A percentile compares a stretch with the other conserved stretches of the same genome.
Conservation (phyloP, 2,329 filamentous ascomycete species). For the Fusarium sp. region DNA sequence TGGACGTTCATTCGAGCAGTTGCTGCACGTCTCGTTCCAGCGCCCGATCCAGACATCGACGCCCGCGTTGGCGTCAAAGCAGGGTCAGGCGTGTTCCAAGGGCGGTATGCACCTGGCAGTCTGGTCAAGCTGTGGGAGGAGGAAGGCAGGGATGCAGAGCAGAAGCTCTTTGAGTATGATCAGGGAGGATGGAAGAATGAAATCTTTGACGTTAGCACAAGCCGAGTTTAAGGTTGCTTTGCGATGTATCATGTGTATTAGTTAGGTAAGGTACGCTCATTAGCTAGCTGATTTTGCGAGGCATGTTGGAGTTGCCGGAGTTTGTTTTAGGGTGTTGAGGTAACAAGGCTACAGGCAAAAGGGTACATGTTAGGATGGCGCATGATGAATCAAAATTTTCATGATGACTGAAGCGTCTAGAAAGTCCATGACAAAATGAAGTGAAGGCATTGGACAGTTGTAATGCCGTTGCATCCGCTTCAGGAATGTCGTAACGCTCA, state of each 20-base stretch:
- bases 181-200: conserved; percentile 82
- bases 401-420: background rate
- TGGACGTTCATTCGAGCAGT: conserved; percentile 86
- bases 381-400: conserved; percentile 10
- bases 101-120: conserved; percentile 88
- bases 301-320: conserved; percentile 24
- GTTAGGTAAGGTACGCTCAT: conserved; percentile 7
- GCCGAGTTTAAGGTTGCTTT: conserved; percentile 27
- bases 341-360: conserved; percentile 16
- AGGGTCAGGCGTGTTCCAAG: conserved; percentile 73
- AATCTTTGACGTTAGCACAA: conserved; percentile 71
- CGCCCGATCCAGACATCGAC: conserved; percentile 79
- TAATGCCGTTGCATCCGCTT: background rate
- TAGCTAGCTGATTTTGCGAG: conserved; percentile 3
- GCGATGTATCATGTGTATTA: background rate
- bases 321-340: background rate
- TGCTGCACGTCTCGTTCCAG: conserved; percentile 76
- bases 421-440: conserved; percentile 3
- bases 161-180: conserved; percentile 78
- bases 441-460: background rate
- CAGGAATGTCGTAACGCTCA: conserved; percentile 2
- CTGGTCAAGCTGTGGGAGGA: conserved; percentile 90
- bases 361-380: conserved; percentile 11
- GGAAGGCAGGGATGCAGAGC: conserved; percentile 74
- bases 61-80: conserved; percentile 74